Percentiles rank a stretch among this genome's conserved stretches.
Evolutionary conservation across 768 basidiomycete species (phyloP).

Genomic region (Saitozyma sp.): DNA sequence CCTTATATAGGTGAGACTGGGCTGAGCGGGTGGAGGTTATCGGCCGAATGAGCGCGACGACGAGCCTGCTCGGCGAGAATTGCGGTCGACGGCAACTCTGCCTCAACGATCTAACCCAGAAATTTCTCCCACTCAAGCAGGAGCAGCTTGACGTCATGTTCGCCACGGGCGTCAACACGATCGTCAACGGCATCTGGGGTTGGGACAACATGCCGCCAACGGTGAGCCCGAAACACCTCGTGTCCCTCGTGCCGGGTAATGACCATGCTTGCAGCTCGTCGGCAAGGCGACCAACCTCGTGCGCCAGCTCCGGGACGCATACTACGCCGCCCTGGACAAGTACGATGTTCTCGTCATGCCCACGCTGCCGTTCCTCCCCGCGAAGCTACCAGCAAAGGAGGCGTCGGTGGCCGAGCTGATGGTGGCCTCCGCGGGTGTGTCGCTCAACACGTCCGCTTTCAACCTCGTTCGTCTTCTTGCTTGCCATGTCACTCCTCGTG

Average conservation of each 20-base stretch:
- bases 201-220: conserved; percentile 24
- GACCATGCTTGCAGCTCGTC: conserved; percentile 14
- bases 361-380: conserved; percentile 35
- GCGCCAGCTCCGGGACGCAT: conserved; percentile 53
- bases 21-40: conserved; percentile 16
- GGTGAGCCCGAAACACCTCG: conserved; percentile 27
- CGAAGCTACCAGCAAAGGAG: conserved; percentile 14
- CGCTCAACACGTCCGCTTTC: conserved; percentile 35
- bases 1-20: not conserved
- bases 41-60: conserved; percentile 29
- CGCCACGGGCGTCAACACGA: conserved; percentile 14
- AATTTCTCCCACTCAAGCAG: conserved; percentile 52
- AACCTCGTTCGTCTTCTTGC: conserved; percentile 22
- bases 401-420: conserved; percentile 48
- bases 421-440: conserved; percentile 26
- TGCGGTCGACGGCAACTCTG: conserved; percentile 50
- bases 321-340: conserved; percentile 47
- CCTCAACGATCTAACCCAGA: conserved; percentile 49
- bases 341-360: conserved; percentile 55
- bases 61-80: conserved; percentile 23
- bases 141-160: conserved; percentile 54
- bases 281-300: conserved; percentile 56
- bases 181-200: conserved; percentile 27
- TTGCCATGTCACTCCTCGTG: conserved; percentile 16
- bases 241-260: too few relatives aligned